These are phyloP conservation scores for Solanum tacnaense DNA, from an alignment of 257 asterid genomes.

Conservation along the genomic window DNA sequence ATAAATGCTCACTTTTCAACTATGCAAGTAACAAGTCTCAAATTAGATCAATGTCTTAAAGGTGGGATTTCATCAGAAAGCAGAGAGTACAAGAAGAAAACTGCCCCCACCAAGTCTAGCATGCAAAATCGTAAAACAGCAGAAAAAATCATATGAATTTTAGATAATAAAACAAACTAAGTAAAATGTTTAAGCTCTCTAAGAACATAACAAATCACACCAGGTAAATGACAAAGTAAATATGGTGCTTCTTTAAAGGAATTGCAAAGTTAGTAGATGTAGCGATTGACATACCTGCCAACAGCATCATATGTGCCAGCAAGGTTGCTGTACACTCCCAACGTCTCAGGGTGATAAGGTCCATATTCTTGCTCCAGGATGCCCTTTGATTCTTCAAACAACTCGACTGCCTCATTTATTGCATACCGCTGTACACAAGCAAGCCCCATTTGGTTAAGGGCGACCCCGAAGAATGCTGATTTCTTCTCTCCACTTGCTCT, in stretches of 20 bases:
- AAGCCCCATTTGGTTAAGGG: constrained; percentile 89
- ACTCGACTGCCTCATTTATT: constrained; percentile 61
- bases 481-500: constrained; percentile 87
- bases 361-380: constrained; percentile 88
- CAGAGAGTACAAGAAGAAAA: background rate
- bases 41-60: background rate
- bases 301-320: constrained; percentile 94
- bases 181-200: background rate
- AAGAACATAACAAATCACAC: background rate
- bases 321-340: constrained; percentile 90
- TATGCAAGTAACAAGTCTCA: background rate
- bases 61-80: background rate
- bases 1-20: background rate
- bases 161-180: background rate
- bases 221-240: background rate
- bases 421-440: constrained; percentile 83
- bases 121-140: background rate
- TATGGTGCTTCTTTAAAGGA: background rate
- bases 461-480: constrained; percentile 86
- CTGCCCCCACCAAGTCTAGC: background rate
- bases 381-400: constrained; percentile 86
- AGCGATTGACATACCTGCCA: constrained; percentile 52
- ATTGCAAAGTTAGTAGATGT: background rate
- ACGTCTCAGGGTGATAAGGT: constrained; percentile 85
- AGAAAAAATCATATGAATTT: background rate